Evolutionary conservation across 2,329 filamentous ascomycete species (phyloP).

Genomic region (Gaeumannomyces sp.): DNA sequence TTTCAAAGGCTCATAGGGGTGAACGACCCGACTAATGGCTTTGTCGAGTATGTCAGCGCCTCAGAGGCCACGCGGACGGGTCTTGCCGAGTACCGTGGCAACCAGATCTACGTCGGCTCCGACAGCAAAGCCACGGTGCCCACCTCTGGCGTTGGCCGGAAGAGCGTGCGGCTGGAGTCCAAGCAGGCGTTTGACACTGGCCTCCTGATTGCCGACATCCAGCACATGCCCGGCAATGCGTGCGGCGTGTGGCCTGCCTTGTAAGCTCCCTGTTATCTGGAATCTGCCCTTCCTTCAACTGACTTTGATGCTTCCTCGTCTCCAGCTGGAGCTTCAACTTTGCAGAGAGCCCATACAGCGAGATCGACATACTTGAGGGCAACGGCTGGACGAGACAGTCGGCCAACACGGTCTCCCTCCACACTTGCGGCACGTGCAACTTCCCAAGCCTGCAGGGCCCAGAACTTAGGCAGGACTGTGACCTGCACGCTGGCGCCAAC

Average conservation of each 20-base stretch:
- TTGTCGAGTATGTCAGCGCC: constrained; percentile 30
- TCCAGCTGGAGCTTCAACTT: constrained; percentile 21
- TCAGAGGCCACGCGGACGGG: constrained; percentile 30
- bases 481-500: constrained; percentile 14
- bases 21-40: constrained; percentile 17
- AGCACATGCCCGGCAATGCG: constrained; percentile 41
- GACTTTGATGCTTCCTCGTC: neutral
- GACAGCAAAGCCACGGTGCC: constrained; percentile 28
- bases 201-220: constrained; percentile 40
- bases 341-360: constrained; percentile 42
- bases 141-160: constrained; percentile 29
- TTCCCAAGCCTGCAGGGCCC: constrained; percentile 24
- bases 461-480: constrained; percentile 16
- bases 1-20: neutral
- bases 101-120: constrained; percentile 37
- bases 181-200: constrained; percentile 39
- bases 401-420: constrained; percentile 40
- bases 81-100: constrained; percentile 30
- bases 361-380: constrained; percentile 51
- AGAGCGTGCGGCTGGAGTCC: constrained; percentile 39
- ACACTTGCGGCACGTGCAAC: constrained; percentile 39
- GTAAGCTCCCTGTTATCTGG: constrained; percentile 17
- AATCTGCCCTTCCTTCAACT: neutral
- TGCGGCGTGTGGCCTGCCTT: constrained; percentile 47
- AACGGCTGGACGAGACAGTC: constrained; percentile 32